A percentile compares a stretch with the other conserved stretches of the same genome.
Conservation (phyloP, 768 basidiomycete species). For the Hysterangium stoloniferum region DNA sequence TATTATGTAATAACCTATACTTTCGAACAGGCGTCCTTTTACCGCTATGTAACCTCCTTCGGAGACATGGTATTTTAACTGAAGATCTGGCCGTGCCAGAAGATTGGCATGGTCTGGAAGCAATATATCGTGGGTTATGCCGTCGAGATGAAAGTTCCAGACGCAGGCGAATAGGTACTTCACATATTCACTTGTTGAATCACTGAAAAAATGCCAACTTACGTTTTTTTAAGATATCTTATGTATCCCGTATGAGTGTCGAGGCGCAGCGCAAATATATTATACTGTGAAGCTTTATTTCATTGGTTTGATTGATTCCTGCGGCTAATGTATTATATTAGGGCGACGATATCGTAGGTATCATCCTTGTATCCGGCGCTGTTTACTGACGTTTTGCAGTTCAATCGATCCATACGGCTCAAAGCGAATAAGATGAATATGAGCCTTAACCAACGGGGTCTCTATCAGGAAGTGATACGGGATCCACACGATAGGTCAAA, state of each 20-base stretch:
- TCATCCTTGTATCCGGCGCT: not conserved
- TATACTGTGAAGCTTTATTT: slow-evolving; percentile 56
- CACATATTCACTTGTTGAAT: not conserved
- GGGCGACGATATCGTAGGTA: slow-evolving; percentile 84
- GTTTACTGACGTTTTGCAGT: slow-evolving; percentile 36
- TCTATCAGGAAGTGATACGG: slow-evolving; percentile 66
- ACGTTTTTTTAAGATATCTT: slow-evolving; percentile 52
- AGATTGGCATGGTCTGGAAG: slow-evolving; percentile 60
- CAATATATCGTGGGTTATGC: slow-evolving; percentile 78
- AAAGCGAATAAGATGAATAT: slow-evolving; percentile 78
- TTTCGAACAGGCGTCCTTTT: slow-evolving; percentile 47
- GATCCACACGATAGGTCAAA: slow-evolving; percentile 55
- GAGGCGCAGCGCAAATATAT: slow-evolving; percentile 85
- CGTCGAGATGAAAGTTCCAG: slow-evolving; percentile 33
- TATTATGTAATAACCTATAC: slow-evolving; percentile 5
- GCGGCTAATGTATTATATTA: slow-evolving; percentile 19
- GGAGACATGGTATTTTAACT: slow-evolving; percentile 53
- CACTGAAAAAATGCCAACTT: not conserved
- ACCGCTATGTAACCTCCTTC: slow-evolving; percentile 50
- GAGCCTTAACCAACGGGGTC: slow-evolving; percentile 81
- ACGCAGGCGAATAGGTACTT: slow-evolving; percentile 56
- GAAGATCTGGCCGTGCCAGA: slow-evolving; percentile 73
- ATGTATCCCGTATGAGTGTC: slow-evolving; percentile 66
- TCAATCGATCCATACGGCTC: slow-evolving; percentile 81
- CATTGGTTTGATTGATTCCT: not conserved